phyloP scores from a whole-genome alignment of 2,329 filamentous ascomycete species.

The Colletotrichum karsti region DNA sequence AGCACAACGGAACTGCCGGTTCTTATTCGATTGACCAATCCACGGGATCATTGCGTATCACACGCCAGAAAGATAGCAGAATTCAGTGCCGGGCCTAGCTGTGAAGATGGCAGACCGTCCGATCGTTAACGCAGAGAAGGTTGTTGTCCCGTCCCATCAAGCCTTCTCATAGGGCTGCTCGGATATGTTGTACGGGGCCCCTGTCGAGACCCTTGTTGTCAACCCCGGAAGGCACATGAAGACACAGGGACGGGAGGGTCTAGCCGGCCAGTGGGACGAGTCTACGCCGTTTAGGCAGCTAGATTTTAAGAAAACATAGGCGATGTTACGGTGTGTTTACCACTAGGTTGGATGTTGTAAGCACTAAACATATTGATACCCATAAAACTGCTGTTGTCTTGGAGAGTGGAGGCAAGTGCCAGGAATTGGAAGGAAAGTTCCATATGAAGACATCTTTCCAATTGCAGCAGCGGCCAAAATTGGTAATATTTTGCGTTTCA shows the following conservation, averaged over 20 bases:
- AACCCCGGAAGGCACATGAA: not conserved
- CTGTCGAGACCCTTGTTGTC: not conserved
- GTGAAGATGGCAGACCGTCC: not conserved
- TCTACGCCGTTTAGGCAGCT: not conserved
- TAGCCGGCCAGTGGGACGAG: not conserved
- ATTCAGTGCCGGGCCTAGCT: not conserved
- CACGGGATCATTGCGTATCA: too few relatives aligned
- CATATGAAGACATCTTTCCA: not conserved
- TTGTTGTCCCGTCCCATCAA: not conserved
- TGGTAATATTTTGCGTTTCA: too few relatives aligned
- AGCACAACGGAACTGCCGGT: not conserved
- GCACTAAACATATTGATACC: not conserved
- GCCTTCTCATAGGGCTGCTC: not conserved
- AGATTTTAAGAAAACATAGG: not conserved
- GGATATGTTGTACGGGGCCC: not conserved
- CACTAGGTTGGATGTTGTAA: not conserved
- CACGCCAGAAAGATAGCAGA: too few relatives aligned
- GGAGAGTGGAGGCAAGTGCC: not conserved
- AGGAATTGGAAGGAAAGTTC: too few relatives aligned
- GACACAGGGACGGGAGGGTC: not conserved
- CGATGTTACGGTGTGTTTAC: slow-evolving; percentile 6
- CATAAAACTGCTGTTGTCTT: not conserved
- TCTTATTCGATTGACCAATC: not conserved
- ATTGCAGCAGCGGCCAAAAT: not conserved
- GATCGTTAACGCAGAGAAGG: not conserved